Evolutionary conservation across 2,329 filamentous ascomycete species (phyloP).

Genomic region (Pseudogymnoascus sp.): DNA sequence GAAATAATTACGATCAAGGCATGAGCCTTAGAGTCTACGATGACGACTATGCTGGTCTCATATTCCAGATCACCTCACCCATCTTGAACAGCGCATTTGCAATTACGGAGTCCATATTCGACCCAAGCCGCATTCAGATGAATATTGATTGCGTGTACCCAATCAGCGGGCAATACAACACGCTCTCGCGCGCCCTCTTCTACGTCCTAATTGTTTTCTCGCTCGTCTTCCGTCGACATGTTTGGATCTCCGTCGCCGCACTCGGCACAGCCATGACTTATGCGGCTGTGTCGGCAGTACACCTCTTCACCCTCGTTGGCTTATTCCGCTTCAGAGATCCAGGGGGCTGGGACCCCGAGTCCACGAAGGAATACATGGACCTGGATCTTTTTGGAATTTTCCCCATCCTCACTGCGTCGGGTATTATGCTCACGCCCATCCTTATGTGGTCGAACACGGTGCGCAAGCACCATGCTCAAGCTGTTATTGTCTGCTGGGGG

Average conservation of each 20-base stretch:
- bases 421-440: conserved; percentile 13
- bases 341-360: background rate
- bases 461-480: conserved; percentile 9
- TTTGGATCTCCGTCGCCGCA: conserved; percentile 11
- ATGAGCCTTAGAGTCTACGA: background rate
- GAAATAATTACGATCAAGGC: background rate
- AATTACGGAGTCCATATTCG: background rate
- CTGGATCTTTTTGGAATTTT: conserved; percentile 10
- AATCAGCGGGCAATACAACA: conserved; percentile 13
- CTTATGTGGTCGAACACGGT: conserved; percentile 12
- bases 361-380: background rate
- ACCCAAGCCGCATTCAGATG: background rate
- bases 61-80: background rate
- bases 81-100: background rate
- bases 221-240: conserved; percentile 11
- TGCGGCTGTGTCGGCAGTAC: conserved; percentile 7
- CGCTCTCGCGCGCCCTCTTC: conserved; percentile 8
- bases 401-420: conserved; percentile 11
- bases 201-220: conserved; percentile 12
- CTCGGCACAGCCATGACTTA: conserved; percentile 13
- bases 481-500: conserved; percentile 11
- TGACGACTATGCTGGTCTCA: background rate
- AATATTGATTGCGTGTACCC: conserved; percentile 3
- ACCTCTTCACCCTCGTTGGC: conserved; percentile 10
- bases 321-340: background rate